Evolutionary conservation across 495 filamentous ascomycete species (phyloP).

Genomic region (Aspergillus coremiiformis): DNA sequence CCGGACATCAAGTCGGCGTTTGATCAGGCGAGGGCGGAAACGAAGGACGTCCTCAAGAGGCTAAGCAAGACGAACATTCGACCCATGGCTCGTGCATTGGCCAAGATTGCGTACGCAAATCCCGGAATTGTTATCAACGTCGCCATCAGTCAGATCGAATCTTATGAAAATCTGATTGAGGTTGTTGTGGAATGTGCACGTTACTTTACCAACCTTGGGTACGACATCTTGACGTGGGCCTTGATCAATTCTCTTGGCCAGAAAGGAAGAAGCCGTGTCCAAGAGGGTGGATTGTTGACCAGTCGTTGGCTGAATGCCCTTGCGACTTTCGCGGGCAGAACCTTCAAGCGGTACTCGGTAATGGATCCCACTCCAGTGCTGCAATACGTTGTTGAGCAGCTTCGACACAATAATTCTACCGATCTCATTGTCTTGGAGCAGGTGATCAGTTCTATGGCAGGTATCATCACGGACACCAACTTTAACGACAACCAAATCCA

Average conservation of each 20-base stretch:
- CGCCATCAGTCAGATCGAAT: slow-evolving; percentile 78
- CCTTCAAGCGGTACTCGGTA: slow-evolving; percentile 70
- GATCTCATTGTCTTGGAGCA: slow-evolving; percentile 86
- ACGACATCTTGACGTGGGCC: slow-evolving; percentile 86
- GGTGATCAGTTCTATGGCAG: slow-evolving; percentile 83
- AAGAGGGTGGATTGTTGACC: slow-evolving; percentile 76
- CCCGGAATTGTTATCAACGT: slow-evolving; percentile 89
- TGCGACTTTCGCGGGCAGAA: slow-evolving; percentile 75
- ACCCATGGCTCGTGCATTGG: slow-evolving; percentile 73
- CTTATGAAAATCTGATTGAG: slow-evolving; percentile 87
- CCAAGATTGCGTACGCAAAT: slow-evolving; percentile 77
- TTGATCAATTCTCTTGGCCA: slow-evolving; percentile 73
- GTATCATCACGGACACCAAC: slow-evolving; percentile 74
- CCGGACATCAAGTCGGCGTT: slow-evolving; percentile 77
- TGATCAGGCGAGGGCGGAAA: slow-evolving; percentile 65
- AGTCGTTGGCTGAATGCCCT: slow-evolving; percentile 84
- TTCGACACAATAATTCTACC: slow-evolving; percentile 69
- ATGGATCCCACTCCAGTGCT: slow-evolving; percentile 83
- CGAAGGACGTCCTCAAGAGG: slow-evolving; percentile 73
- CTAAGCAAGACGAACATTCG: slow-evolving; percentile 78
- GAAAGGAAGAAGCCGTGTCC: slow-evolving; percentile 66
- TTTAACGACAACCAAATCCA: slow-evolving; percentile 80
- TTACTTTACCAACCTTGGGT: slow-evolving; percentile 86
- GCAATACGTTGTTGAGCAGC: slow-evolving; percentile 79
- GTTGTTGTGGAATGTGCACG: slow-evolving; percentile 86